phyloP scores from a whole-genome alignment of 2,329 filamentous ascomycete species.

The Aspergillus alliaceus region DNA sequence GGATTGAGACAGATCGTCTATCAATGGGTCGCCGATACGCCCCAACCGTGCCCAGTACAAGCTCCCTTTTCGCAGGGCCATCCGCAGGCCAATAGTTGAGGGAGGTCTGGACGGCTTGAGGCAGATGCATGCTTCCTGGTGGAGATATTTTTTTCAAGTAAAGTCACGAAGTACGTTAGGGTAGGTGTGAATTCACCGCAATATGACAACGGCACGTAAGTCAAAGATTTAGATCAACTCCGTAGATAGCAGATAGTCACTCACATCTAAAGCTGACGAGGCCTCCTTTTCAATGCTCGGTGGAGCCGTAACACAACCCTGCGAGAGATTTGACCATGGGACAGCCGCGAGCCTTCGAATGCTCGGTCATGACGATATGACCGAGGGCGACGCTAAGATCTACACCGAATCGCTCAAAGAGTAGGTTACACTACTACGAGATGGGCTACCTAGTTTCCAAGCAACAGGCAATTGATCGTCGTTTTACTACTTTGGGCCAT shows the following conservation, averaged over 20 bases:
- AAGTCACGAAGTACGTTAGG: no score
- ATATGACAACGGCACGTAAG: no score
- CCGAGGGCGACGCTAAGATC: background rate
- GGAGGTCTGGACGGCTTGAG: background rate
- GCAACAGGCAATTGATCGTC: background rate
- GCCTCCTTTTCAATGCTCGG: background rate
- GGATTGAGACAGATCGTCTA: background rate
- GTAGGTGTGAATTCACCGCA: no score
- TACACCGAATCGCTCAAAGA: background rate
- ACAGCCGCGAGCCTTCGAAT: background rate
- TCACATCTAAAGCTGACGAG: no score
- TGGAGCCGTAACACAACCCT: background rate
- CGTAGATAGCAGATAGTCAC: no score
- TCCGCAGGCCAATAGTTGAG: constrained; percentile 1
- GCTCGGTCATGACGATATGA: background rate
- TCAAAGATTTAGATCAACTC: no score
- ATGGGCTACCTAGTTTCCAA: background rate
- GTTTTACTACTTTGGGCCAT: no score
- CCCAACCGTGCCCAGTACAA: background rate
- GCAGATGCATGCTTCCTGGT: background rate
- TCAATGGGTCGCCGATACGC: background rate
- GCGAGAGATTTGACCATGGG: background rate
- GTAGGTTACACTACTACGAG: background rate
- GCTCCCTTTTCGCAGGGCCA: background rate
- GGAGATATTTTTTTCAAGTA: no score